Evolutionary conservation across 2,329 filamentous ascomycete species (phyloP).

Genomic region (Curvularia lunata): DNA sequence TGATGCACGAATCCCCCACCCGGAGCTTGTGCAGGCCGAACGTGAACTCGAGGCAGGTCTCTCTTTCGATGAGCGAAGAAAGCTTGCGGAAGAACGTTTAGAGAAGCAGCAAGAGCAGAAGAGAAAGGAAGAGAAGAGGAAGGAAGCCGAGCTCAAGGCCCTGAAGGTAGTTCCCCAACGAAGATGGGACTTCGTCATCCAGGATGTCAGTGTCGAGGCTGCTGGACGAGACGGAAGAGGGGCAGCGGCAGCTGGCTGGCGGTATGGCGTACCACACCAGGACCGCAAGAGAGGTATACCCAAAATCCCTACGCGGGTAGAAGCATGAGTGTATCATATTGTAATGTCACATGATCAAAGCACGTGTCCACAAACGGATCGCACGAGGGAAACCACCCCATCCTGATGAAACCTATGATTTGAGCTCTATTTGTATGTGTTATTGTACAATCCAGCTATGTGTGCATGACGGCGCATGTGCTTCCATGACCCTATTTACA

Average conservation of each 20-base stretch:
- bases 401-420: slow-evolving; percentile 63
- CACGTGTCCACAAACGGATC: slow-evolving; percentile 60
- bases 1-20: slow-evolving; percentile 68
- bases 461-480: not conserved
- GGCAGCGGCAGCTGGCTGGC: slow-evolving; percentile 60
- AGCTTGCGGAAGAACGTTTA: slow-evolving; percentile 41
- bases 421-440: slow-evolving; percentile 21
- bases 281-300: slow-evolving; percentile 68
- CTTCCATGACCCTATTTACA: not conserved
- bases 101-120: slow-evolving; percentile 44
- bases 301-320: slow-evolving; percentile 68
- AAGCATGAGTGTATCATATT: slow-evolving; percentile 41
- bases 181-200: slow-evolving; percentile 67
- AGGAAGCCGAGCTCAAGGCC: slow-evolving; percentile 53
- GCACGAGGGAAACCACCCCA: slow-evolving; percentile 67
- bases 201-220: slow-evolving; percentile 63
- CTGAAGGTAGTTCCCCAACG: slow-evolving; percentile 55
- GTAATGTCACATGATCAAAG: slow-evolving; percentile 6
- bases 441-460: not conserved
- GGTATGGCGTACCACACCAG: slow-evolving; percentile 67
- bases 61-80: slow-evolving; percentile 43
- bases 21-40: slow-evolving; percentile 60
- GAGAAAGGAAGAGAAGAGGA: slow-evolving; percentile 51
- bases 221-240: slow-evolving; percentile 63
- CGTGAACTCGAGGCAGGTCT: slow-evolving; percentile 45